Conservation (phyloP, 305 asterid species). For the Fraxinus baroniana region DNA sequence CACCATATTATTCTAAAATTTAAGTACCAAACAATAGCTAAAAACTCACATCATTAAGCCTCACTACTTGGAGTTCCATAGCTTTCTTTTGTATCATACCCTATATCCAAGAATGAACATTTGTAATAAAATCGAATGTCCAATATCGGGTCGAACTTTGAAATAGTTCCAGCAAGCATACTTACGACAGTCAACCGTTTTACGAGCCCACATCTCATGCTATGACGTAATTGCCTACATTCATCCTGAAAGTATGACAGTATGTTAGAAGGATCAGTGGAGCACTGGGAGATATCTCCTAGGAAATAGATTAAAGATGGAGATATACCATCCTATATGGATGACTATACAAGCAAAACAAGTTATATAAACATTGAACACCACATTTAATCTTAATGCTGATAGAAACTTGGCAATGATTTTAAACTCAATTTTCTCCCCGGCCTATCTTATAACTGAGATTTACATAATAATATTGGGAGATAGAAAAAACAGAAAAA, state of each 20-base stretch:
- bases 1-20: neutral
- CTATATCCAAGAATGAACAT: slow-evolving; percentile 41
- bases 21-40: neutral
- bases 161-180: slow-evolving; percentile 28
- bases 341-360: neutral
- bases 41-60: slow-evolving; percentile 63
- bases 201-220: slow-evolving; percentile 77
- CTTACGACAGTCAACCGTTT: slow-evolving; percentile 75
- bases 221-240: slow-evolving; percentile 77
- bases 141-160: slow-evolving; percentile 14
- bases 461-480: neutral
- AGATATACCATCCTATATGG: neutral
- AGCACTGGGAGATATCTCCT: neutral
- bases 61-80: slow-evolving; percentile 58
- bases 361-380: neutral
- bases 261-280: slow-evolving; percentile 14
- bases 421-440: neutral
- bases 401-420: neutral
- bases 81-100: slow-evolving; percentile 77
- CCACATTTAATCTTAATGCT: neutral
- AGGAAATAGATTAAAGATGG: neutral
- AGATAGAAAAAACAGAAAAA: neutral
- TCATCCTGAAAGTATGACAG: slow-evolving; percentile 54
- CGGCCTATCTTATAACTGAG: neutral
- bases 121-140: slow-evolving; percentile 10